Percentiles rank a stretch among this genome's conserved stretches.
Conservation (phyloP, 352 stramenopile species). For the Phytophthora ramorum region DNA sequence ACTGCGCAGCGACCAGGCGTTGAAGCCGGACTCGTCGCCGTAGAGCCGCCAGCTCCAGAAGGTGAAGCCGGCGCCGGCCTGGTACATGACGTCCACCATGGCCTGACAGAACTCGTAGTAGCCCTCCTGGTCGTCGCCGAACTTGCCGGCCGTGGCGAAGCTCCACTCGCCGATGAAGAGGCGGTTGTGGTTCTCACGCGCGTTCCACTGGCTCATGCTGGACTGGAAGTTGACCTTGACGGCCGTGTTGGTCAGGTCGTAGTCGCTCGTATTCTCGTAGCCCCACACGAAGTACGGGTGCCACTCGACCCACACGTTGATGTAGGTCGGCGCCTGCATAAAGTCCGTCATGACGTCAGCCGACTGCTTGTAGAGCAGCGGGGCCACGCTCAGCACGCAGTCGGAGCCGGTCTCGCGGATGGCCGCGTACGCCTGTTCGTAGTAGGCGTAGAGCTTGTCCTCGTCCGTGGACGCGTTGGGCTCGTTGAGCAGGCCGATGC, state of each 20-base stretch:
- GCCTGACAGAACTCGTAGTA: constrained; percentile 62
- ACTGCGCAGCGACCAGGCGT: constrained; percentile 71
- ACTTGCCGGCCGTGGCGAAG: constrained; percentile 58
- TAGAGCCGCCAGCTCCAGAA: constrained; percentile 81
- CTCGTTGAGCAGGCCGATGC: constrained; percentile 79
- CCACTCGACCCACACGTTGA: constrained; percentile 87
- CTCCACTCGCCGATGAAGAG: constrained; percentile 76
- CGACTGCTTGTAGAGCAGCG: constrained; percentile 64
- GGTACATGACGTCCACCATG: constrained; percentile 65
- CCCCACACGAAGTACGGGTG: constrained; percentile 87
- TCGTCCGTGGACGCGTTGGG: constrained; percentile 57
- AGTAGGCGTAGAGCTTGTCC: constrained; percentile 69
- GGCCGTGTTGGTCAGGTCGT: constrained; percentile 52
- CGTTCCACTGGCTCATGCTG: constrained; percentile 49
- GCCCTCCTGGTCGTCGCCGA: constrained; percentile 43
- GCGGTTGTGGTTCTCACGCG: constrained; percentile 33
- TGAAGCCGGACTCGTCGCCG: constrained; percentile 61
- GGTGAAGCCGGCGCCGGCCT: constrained; percentile 59
- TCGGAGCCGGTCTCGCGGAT: constrained; percentile 65
- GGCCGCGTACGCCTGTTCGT: constrained; percentile 67
- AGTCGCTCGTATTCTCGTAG: constrained; percentile 62
- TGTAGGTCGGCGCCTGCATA: constrained; percentile 53
- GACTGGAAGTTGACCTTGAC: constrained; percentile 45
- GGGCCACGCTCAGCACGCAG: constrained; percentile 70
- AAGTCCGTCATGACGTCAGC: constrained; percentile 63